Base-by-base conservation (phyloP, 257 asterid genomes). In the Fraxinus quadrangulata region DNA sequence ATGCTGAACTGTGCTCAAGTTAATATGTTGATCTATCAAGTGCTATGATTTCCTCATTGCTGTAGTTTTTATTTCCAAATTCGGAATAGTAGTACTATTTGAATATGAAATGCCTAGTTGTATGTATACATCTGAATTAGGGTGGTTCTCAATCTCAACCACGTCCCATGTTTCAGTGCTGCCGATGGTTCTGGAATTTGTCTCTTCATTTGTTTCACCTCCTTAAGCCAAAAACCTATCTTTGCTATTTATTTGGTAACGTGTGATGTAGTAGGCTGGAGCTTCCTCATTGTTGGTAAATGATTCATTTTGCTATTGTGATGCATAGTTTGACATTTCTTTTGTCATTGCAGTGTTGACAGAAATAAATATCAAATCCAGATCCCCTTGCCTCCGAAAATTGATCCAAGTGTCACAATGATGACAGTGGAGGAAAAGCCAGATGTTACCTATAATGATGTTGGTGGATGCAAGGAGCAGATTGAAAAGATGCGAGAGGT, bases 351-450 rank as follows among this genome's bases (percentile, higher is more conserved):
- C 93, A 95, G 98, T 37, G 99, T 96, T 77, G 99, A 96, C 86
- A 86, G 97, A 71, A 96, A 92, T 69, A 96, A 96, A 77, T 96
- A 93, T 81, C 99, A 96, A 86, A 96, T 96, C 80, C 99, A 96
- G 89, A 96, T 96, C 76, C 99, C 98, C 1, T 80, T 96, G 85
- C 99, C 99, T 26, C 99, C 99, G 3, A 96, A 93, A 84, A 96
- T 96, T 83, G 99, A 96, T 85, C 99, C 99, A 71, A 96, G 98
- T 80, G 97, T 96, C 36, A 96, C 99, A 45, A 96, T 96, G 99
- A 96, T 96, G 99, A 96, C 99, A 19, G 98, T 96, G 68, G 99
- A 93, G 85, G 99, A 96, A 86, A 96, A 96, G 80, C 99, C 99
- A 11, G 98, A 93, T 87, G 99, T 96, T 26, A 96, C 99, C 28